Evolutionary conservation across 257 asterid genomes (phyloP).

Genomic region (Lycium barbarum): DNA sequence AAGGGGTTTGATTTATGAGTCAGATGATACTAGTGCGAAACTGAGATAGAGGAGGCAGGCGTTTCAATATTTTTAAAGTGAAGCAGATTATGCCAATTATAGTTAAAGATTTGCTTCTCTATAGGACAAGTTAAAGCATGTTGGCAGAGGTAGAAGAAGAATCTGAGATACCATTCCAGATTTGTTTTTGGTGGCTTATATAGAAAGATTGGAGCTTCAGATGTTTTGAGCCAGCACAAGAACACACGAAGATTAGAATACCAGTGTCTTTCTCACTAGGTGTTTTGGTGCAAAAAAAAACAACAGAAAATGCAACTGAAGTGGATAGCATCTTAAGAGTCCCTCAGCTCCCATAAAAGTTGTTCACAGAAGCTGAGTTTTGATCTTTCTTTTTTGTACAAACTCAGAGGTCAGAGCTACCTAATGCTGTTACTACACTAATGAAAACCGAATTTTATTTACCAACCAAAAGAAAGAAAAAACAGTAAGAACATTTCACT

Average conservation of each 20-base stretch:
- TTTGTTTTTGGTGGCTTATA: background rate
- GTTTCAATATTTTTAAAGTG: too few relatives aligned
- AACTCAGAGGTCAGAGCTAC: background rate
- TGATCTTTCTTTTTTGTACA: background rate
- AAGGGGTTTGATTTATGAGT: background rate
- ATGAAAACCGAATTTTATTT: background rate
- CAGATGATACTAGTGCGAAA: background rate
- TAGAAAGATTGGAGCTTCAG: background rate
- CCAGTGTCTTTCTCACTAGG: background rate
- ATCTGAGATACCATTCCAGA: background rate
- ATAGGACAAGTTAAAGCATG: background rate
- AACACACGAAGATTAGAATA: background rate
- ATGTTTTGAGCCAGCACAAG: background rate
- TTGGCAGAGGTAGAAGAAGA: background rate
- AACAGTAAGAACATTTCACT: background rate
- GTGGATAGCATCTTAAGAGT: slow-evolving; percentile 1
- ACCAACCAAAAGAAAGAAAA: background rate
- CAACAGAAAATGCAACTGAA: background rate
- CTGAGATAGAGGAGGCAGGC: background rate
- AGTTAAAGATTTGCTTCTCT: background rate
- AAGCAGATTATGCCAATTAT: background rate
- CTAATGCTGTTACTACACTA: background rate
- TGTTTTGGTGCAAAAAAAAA: background rate
- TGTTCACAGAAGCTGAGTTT: background rate
- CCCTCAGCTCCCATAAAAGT: background rate